Base-by-base conservation (phyloP, 306 rosid species). In the Bauhinia variegata region DNA sequence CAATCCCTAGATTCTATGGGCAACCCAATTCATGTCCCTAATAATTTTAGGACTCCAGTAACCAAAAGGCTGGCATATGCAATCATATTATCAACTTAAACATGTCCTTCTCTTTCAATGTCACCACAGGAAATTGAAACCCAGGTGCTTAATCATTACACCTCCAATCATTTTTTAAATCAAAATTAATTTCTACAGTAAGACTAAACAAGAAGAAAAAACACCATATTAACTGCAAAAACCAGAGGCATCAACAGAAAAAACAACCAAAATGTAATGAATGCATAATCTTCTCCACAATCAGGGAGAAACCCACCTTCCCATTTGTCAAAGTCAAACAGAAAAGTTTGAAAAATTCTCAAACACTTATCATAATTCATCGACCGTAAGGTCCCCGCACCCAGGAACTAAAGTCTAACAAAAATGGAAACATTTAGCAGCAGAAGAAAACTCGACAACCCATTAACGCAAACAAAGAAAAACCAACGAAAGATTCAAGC, bases 311-410 rank as follows among this genome's bases (percentile, higher is more conserved):
- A n/a, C 36, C 55, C 28, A 60, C n/a, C 57, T 5, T 59, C 56
- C 5, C 17, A 19, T 18, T 66, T 4, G 54, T 41, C 66, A 53
- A 52, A 72, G 8, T 7, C 65, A 60, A 60, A n/a, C 54, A 60
- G 11, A 52, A 23, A 70, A 75, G 18, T 44, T 6, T 19, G 5
- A 19, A 44, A 75, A 49, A 41, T 54, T 70, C 65, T 53, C 48
- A 72, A 53, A 37, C 28, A 33, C 8, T 41, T 47, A n/a, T 56
- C 33, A 10, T 48, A 65, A 71, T 38, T 23, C 68, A 56, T 55
- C 47, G 36, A 57, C 23, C 61, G 44, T 53, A 63, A 75, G 49
- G 63, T 41, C 23, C 75, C 62, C 42, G 69, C 36, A 37, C 19
- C 19, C 77, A 70, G 37, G 37, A 33, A 63, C 60, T 15, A 42